phyloP scores from a whole-genome alignment of 192 early-diverging fungal genomes.

The Spizellomyces sp. region DNA sequence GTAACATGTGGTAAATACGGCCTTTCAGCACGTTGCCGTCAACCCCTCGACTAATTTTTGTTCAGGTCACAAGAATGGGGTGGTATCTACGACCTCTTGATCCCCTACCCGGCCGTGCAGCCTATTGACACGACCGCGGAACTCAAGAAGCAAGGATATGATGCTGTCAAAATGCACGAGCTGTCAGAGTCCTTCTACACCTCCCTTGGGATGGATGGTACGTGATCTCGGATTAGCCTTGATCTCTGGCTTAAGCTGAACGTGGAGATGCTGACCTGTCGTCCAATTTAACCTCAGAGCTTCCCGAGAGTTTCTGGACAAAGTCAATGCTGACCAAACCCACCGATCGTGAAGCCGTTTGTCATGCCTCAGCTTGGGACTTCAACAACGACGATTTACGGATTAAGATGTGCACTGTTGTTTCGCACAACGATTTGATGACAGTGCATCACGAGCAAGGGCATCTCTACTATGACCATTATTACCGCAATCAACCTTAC shows the following conservation, averaged over 20 bases:
- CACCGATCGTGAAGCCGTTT: conserved; percentile 24
- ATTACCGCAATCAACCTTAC: conserved; percentile 31
- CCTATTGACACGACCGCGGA: conserved; percentile 22
- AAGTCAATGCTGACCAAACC: conserved; percentile 35
- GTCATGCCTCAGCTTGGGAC: conserved; percentile 43
- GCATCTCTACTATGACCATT: conserved; percentile 40
- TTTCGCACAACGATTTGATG: conserved; percentile 25
- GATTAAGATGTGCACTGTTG: conserved; percentile 43
- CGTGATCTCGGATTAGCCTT: too few relatives aligned
- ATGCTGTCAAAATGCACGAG: conserved; percentile 28
- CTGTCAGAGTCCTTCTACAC: conserved; percentile 40
- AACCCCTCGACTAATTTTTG: too few relatives aligned
- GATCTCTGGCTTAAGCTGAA: not conserved
- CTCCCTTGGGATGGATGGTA: conserved; percentile 22
- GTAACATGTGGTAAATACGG: conserved; percentile 37
- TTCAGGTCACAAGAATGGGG: conserved; percentile 29
- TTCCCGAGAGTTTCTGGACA: conserved; percentile 33
- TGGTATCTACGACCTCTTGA: conserved; percentile 27
- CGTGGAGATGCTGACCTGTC: not conserved
- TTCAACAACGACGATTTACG: conserved; percentile 35
- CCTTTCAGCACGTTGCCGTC: too few relatives aligned
- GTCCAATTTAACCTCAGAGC: not conserved
- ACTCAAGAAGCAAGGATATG: conserved; percentile 19
- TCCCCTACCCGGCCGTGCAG: conserved; percentile 30
- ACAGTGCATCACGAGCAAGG: conserved; percentile 46